Conservation (phyloP, 805 yeast genomes). For the Candida coquimbonensis region DNA sequence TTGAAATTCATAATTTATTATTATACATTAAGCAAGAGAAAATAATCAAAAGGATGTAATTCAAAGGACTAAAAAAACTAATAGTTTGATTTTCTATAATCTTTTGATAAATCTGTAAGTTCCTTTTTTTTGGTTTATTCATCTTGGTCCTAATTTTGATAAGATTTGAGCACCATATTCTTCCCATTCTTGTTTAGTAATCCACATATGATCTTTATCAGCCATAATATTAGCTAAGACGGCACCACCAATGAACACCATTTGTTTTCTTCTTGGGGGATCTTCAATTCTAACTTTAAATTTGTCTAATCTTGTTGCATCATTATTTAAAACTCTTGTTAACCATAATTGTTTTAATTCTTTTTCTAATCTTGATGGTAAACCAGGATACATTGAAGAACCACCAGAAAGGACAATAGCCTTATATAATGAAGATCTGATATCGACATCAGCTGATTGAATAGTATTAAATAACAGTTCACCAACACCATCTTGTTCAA, state of each 20-base stretch:
- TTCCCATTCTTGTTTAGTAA: slow-evolving; percentile 93
- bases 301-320: slow-evolving; percentile 78
- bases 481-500: slow-evolving; percentile 95
- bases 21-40: not conserved
- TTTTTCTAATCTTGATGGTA: slow-evolving; percentile 91
- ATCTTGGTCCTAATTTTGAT: slow-evolving; percentile 88
- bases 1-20: not conserved
- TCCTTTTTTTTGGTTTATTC: slow-evolving; percentile 6
- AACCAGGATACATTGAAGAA: slow-evolving; percentile 97
- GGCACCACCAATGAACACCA: slow-evolving; percentile 99
- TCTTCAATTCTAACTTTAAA: slow-evolving; percentile 96
- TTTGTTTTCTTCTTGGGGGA: slow-evolving; percentile 97
- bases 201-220: slow-evolving; percentile 98
- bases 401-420: slow-evolving; percentile 97
- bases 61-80: not conserved
- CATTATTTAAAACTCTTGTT: slow-evolving; percentile 78
- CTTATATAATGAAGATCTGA: slow-evolving; percentile 79
- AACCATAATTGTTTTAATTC: slow-evolving; percentile 96
- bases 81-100: not conserved
- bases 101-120: not conserved
- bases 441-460: slow-evolving; percentile 91
- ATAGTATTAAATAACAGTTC: slow-evolving; percentile 87
- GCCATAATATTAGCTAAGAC: slow-evolving; percentile 97
- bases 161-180: slow-evolving; percentile 88
- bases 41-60: not conserved